Conservation (phyloP, 2,329 filamentous ascomycete genomes). For the Pseudovirgaria hyperparasitica region DNA sequence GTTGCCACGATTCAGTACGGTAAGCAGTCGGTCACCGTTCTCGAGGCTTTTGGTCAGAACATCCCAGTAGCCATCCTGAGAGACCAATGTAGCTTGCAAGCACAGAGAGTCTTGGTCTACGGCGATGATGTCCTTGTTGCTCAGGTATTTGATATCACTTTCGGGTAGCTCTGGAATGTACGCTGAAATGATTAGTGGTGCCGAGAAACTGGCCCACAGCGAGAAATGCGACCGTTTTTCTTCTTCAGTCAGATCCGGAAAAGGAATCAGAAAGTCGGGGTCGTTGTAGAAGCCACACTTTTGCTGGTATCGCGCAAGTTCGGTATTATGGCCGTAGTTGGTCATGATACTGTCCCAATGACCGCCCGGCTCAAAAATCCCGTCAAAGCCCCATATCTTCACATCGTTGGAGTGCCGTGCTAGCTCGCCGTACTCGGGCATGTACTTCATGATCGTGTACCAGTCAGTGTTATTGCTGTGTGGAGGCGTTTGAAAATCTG, state of each 20-base stretch:
- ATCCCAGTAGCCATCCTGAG: slow-evolving; percentile 30
- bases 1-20: slow-evolving; percentile 32
- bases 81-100: slow-evolving; percentile 36
- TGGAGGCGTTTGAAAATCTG: slow-evolving; percentile 11
- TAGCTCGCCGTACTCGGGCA: slow-evolving; percentile 28
- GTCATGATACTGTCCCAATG: slow-evolving; percentile 36
- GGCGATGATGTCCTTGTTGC: slow-evolving; percentile 28
- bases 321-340: slow-evolving; percentile 34
- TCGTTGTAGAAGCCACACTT: slow-evolving; percentile 26
- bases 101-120: slow-evolving; percentile 31
- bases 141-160: slow-evolving; percentile 10
- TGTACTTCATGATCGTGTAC: slow-evolving; percentile 35
- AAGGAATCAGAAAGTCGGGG: slow-evolving; percentile 27
- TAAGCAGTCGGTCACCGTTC: slow-evolving; percentile 35
- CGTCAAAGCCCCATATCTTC: slow-evolving; percentile 25
- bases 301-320: slow-evolving; percentile 30
- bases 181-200: slow-evolving; percentile 26
- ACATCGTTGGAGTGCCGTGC: slow-evolving; percentile 34
- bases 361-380: slow-evolving; percentile 17
- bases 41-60: slow-evolving; percentile 34
- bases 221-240: slow-evolving; percentile 25
- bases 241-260: slow-evolving; percentile 19
- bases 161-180: slow-evolving; percentile 27
- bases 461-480: slow-evolving; percentile 28
- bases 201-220: slow-evolving; percentile 24